Conservation (phyloP, 148 eudicot species). For the Persicaria tinctoria region DNA sequence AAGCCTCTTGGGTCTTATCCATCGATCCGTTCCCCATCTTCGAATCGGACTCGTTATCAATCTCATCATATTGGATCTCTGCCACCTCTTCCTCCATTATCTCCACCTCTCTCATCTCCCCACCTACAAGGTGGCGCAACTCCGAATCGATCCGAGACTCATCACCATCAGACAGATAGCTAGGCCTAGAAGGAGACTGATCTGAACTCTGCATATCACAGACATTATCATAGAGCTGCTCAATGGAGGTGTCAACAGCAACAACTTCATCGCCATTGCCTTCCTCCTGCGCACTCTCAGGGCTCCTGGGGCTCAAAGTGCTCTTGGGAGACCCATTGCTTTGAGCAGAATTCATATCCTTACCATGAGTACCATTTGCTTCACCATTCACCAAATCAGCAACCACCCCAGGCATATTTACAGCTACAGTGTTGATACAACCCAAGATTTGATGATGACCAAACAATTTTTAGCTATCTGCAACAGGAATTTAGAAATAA, state of each 20-base stretch:
- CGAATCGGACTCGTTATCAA: slow-evolving; percentile 32
- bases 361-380: slow-evolving; percentile 31
- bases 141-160: slow-evolving; percentile 95
- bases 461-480: slow-evolving; percentile 1
- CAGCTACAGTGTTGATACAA: slow-evolving; percentile 1
- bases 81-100: slow-evolving; percentile 80
- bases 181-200: slow-evolving; percentile 88
- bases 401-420: slow-evolving; percentile 74
- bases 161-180: slow-evolving; percentile 80
- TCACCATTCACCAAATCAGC: slow-evolving; percentile 44
- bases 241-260: slow-evolving; percentile 65
- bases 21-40: slow-evolving; percentile 31
- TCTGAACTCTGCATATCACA: slow-evolving; percentile 99
- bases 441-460: slow-evolving; percentile 10
- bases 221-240: slow-evolving; percentile 88
- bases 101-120: slow-evolving; percentile 88
- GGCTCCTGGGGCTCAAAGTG: slow-evolving; percentile 44
- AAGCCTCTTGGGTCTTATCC: slow-evolving; percentile 30
- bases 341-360: slow-evolving; percentile 39
- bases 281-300: slow-evolving; percentile 28
- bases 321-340: slow-evolving; percentile 37
- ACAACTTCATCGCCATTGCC: slow-evolving; percentile 30
- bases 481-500: not conserved
- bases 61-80: slow-evolving; percentile 31
- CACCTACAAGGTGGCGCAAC: slow-evolving; percentile 89